A percentile compares a stretch with the other conserved stretches of the same genome.
Evolutionary conservation across 306 rosid species (phyloP).

Genomic region (Citrullus mucosospermus): DNA sequence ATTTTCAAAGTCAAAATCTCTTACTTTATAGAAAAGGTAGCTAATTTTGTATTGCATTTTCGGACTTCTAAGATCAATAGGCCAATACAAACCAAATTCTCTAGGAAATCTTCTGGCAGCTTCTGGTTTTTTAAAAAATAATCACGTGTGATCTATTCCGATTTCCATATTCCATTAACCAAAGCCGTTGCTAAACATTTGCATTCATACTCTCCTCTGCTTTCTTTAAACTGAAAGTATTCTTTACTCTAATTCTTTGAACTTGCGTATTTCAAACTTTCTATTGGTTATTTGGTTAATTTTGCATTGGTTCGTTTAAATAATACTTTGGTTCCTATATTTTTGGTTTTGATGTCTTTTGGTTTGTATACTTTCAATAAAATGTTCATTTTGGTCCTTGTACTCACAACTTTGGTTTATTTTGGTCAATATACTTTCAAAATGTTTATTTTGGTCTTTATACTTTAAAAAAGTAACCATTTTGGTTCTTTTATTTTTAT

Average conservation of each 20-base stretch:
- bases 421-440: no score
- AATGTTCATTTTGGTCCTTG: no score
- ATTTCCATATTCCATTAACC: neutral
- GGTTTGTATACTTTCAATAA: no score
- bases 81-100: neutral
- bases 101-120: neutral
- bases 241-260: neutral
- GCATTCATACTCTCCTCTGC: neutral
- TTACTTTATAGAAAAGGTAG: neutral
- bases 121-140: neutral
- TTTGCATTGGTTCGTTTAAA: neutral
- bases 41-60: neutral
- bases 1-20: slow-evolving; percentile 4
- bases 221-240: neutral
- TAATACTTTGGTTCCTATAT: no score
- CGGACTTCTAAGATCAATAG: neutral
- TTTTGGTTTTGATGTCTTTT: no score
- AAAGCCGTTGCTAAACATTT: neutral
- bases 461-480: no score
- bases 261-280: neutral
- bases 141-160: neutral
- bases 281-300: neutral
- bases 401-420: no score
- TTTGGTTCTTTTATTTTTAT: no score
- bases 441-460: no score